Base-by-base conservation (phyloP, 805 yeast species). In the Nakazawaea wickerhamii region DNA sequence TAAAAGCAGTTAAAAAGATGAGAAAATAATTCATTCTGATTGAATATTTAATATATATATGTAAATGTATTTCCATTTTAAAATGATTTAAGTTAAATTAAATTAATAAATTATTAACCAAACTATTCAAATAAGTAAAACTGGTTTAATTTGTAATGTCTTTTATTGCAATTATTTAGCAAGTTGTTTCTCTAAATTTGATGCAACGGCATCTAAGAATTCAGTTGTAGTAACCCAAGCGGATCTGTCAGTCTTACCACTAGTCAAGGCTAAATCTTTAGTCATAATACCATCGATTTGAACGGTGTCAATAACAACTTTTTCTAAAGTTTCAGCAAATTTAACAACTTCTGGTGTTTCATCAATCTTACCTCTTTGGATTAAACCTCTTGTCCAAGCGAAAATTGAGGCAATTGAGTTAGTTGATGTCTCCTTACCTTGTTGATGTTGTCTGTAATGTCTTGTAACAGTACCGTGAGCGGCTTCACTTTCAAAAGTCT, bases 391-490 rank as follows among this genome's bases (percentile, higher is more conserved):
- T n/a, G 89, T 61, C 93, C 93, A 84, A 23, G 93, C 93, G 54
- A 83, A 84, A 45, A 84, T 84, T 15, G 89, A 81, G 4, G 93
- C 93, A 61, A 84, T 84, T 6, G 93, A 84, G 65, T 84, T 84
- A 42, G 93, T 84, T 4, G 90, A 82, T 7, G 93, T 84, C 60
- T 82, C 87, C 58, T 83, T 80, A 48, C 91, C 91, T 57, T 77
- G 77, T 64, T 84, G 91, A 54, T 81, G 79, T 62, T 78, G 84
- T 75, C 91, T 81, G 67, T 69, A 84, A 59, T 84, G 93, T 75
- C 93, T 80, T 25, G 93, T 84, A 49, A 84, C 93, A 14, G 93
- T 84, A 54, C 93, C 93, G 57, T 84, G 93, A 26, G 93, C 93
- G 46, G 91, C 91, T 62, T 84, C 93, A 47, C 84, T 72, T 67